phyloP scores from a whole-genome alignment of 2,329 filamentous ascomycete species.

The Venturia pyrina region DNA sequence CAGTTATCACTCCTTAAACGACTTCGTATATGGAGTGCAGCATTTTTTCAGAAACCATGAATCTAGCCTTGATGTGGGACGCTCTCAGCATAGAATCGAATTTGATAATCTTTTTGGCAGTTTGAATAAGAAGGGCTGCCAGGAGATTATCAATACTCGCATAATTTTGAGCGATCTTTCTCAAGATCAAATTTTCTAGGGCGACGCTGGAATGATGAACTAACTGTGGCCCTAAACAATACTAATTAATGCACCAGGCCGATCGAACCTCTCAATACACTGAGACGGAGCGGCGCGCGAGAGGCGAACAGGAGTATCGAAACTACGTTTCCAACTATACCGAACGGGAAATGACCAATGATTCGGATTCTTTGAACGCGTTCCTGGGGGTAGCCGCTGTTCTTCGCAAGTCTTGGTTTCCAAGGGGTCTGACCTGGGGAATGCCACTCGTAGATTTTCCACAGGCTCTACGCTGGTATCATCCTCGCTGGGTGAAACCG shows the following conservation, averaged over 20 bases:
- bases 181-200: too few relatives aligned
- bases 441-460: conserved; percentile 6
- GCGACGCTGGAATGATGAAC: too few relatives aligned
- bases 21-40: too few relatives aligned
- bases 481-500: background rate
- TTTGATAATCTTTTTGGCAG: too few relatives aligned
- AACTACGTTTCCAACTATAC: conserved; percentile 3
- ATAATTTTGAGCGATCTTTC: too few relatives aligned
- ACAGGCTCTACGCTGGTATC: conserved; percentile 7
- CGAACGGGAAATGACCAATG: background rate
- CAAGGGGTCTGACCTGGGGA: background rate
- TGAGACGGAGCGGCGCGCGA: background rate
- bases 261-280: background rate
- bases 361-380: conserved; percentile 8
- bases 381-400: conserved; percentile 1
- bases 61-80: too few relatives aligned
- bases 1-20: background rate
- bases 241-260: background rate
- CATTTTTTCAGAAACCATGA: too few relatives aligned
- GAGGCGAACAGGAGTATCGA: background rate
- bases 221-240: background rate
- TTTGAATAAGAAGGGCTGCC: too few relatives aligned
- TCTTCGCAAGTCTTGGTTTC: conserved; percentile 5
- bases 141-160: too few relatives aligned
- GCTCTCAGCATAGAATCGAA: too few relatives aligned